Evolutionary conservation across 2,329 filamentous ascomycete species (phyloP), one percentile per base, ranked within the genome.

Genomic region (Geoglossum cookeanum): DNA sequence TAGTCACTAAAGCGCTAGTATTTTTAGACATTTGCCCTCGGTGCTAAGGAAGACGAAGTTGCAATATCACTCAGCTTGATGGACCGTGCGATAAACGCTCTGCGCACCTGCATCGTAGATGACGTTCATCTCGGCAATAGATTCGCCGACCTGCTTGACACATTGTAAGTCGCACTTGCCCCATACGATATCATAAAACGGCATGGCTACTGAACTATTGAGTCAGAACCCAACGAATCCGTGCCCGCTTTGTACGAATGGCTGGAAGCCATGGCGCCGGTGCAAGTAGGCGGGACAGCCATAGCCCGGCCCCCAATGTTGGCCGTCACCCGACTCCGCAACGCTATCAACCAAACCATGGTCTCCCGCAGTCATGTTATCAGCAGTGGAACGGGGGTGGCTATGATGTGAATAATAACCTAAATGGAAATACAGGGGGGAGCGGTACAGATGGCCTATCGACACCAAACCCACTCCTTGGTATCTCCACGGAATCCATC

Each of bases 121-220:
- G 87, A 92, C 62, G 85, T 91, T 6, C 87, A 92, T 66, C 76
- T 92, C 3, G 86, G 84, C n/a, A 88, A 85, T 59, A 79, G 86
- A 6, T 92, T 92, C 63, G 85, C 87, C 17, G 85, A 90, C 64
- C 77, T 91, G 53, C 78, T 91, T n/a, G 83, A 89, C 64, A 86
- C 83, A 1, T 71, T 92, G 49, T 53, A 37, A 53, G 49, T 53
- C 9, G 13, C 30, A n/a, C 49, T 30, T 37, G 17, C 29, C 30
- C 29, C 29, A 5, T 3, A 35, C 49, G 11, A 45, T 15, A 8
- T 53, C 29, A 17, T n/a, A 30, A 17, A 5, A 53, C 49, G 37
- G 4, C 37, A 53, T 22, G 17, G 30, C 32, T 22, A 22, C 22
- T 53, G 5, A 53, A 3, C 49, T 22, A 35, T 22, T 22, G n/a